Conservation (phyloP, 176 grass and related monocot genomes). For the bread wheat (Triticum aestivum) region IWGSC_CS_RefSeq_v2.1 NC_057804.1:100372923-100373422, state of each 20-base stretch:
- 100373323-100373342: constrained; percentile 99
- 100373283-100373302: constrained; percentile 87
- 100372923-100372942: not conserved
- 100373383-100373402: constrained; percentile 53
- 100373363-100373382: constrained; percentile 72
- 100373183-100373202: constrained; percentile 15
- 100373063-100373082: constrained; percentile 4
- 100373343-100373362: constrained; percentile 79
- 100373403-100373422: constrained; percentile 30
- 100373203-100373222: not conserved
- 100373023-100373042: not conserved
- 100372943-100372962: not conserved
- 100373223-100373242: constrained; percentile 48
- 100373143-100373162: constrained; percentile 9
- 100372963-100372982: not conserved
- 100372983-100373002: not conserved
- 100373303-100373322: constrained; percentile 88
- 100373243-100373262: constrained; percentile 97
- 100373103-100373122: not conserved
- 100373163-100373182: constrained; percentile 3
- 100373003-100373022: constrained; percentile 11
- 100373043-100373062: not conserved
- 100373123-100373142: not conserved
- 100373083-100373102: not conserved
- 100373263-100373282: constrained; percentile 89